Conservation (phyloP, 768 basidiomycete species). For the Podaxis pistillaris region DNA sequence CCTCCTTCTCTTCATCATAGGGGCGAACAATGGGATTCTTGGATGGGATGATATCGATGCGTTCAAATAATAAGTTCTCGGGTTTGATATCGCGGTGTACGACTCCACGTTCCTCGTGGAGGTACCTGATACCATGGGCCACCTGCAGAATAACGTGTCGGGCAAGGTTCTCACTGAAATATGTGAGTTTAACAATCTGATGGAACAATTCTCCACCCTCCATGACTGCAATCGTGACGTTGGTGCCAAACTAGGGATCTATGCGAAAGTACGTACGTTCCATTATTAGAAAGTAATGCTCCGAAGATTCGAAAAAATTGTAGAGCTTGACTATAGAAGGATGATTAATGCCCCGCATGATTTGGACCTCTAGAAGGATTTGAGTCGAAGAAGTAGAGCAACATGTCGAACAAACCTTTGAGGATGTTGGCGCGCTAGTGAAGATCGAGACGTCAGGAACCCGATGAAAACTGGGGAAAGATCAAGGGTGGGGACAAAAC, state of each 20-base stretch:
- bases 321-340: slow-evolving; percentile 90
- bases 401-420: slow-evolving; percentile 59
- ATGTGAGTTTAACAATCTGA: slow-evolving; percentile 98
- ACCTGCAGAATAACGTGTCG: slow-evolving; percentile 97
- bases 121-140: slow-evolving; percentile 87
- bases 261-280: slow-evolving; percentile 61
- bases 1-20: slow-evolving; percentile 98
- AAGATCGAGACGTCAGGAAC: slow-evolving; percentile 31
- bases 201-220: slow-evolving; percentile 98
- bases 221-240: slow-evolving; percentile 62
- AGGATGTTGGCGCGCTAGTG: slow-evolving; percentile 92
- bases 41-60: slow-evolving; percentile 89
- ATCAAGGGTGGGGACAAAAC: slow-evolving; percentile 25
- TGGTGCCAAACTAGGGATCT: slow-evolving; percentile 8
- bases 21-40: slow-evolving; percentile 71
- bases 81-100: slow-evolving; percentile 99
- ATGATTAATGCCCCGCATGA: slow-evolving; percentile 94
- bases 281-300: slow-evolving; percentile 92
- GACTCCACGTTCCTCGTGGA: slow-evolving; percentile 97
- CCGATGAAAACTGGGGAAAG: slow-evolving; percentile 11
- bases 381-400: slow-evolving; percentile 2
- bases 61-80: slow-evolving; percentile 92
- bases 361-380: slow-evolving; percentile 81
- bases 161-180: slow-evolving; percentile 96
- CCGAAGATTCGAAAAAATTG: slow-evolving; percentile 88